A percentile compares a stretch with the other conserved stretches of the same genome.
These are phyloP conservation scores for Wickerhamiella kazuoi DNA, from an alignment of 805 yeast genomes.

Conservation along the genomic window DNA sequence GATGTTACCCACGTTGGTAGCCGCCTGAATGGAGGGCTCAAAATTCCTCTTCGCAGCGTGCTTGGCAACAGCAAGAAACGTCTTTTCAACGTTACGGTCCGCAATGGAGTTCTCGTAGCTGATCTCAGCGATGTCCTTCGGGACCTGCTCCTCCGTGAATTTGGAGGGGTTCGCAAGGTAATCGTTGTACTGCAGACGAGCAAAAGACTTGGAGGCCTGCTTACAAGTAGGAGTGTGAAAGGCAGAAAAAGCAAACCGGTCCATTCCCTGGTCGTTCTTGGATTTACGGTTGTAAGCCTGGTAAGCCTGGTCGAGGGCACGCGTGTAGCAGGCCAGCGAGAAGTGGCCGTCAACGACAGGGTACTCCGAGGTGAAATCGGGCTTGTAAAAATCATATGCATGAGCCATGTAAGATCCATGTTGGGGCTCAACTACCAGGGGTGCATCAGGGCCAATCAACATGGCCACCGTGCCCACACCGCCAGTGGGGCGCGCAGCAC, in stretches of 20 bases:
- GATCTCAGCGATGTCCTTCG: conserved; percentile 37
- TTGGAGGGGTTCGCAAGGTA: conserved; percentile 50
- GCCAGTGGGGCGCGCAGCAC: conserved; percentile 98
- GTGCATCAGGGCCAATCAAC: conserved; percentile 94
- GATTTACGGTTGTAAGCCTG: conserved; percentile 45
- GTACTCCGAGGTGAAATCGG: conserved; percentile 89
- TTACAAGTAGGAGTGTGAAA: conserved; percentile 99
- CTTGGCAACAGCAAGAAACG: conserved; percentile 64
- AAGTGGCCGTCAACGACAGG: conserved; percentile 96
- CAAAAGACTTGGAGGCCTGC: conserved; percentile 80
- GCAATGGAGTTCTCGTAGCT: conserved; percentile 62
- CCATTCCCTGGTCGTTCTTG: conserved; percentile 36
- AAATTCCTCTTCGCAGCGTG: conserved; percentile 50
- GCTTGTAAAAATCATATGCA: conserved; percentile 93
- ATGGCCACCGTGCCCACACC: conserved; percentile 96
- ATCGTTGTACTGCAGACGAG: conserved; percentile 80
- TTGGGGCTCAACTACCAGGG: conserved; percentile 72
- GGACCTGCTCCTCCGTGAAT: conserved; percentile 32
- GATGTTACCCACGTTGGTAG: conserved; percentile 97
- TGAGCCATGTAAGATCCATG: conserved; percentile 94
- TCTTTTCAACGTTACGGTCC: conserved; percentile 71
- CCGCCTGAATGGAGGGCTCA: conserved; percentile 61
- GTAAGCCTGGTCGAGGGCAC: conserved; percentile 82
- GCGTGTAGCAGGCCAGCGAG: conserved; percentile 83
- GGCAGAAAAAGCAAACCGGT: conserved; percentile 75